These are phyloP conservation scores for Lactuca saligna DNA, from an alignment of 129 eudicot species.

Conservation along the genomic window DNA sequence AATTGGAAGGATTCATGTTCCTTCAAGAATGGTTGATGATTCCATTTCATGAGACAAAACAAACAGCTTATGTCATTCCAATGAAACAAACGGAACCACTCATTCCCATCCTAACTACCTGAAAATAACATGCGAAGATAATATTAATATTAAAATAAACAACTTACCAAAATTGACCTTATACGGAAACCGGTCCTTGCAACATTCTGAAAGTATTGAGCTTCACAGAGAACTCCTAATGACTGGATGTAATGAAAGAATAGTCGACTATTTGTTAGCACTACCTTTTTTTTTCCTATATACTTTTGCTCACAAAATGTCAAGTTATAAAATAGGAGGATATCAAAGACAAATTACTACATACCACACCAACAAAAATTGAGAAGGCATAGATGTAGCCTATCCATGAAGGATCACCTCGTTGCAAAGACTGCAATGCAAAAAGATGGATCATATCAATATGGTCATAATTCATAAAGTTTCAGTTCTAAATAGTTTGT, in stretches of 20 bases:
- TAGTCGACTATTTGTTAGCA: conserved; percentile 8
- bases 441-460: neutral
- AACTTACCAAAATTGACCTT: conserved; percentile 76
- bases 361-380: conserved; percentile 92
- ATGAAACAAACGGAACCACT: no score
- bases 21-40: no score
- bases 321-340: conserved; percentile 7
- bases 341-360: conserved; percentile 24
- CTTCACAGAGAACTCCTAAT: conserved; percentile 85
- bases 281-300: neutral
- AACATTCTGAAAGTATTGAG: conserved; percentile 95
- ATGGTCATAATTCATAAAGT: no score
- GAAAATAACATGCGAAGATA: neutral
- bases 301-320: neutral
- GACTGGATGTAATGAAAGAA: conserved; percentile 62
- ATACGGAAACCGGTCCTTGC: conserved; percentile 88
- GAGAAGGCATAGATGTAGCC: conserved; percentile 84
- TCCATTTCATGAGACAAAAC: no score
- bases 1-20: no score
- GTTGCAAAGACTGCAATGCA: conserved; percentile 84
- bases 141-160: neutral
- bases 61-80: no score
- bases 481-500: no score
- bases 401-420: conserved; percentile 96
- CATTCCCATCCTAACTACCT: no score